Percentiles rank a stretch among this genome's conserved stretches.
Evolutionary conservation across 2,329 filamentous ascomycete genomes (phyloP).

Genomic region (Fusarium sacchari): DNA sequence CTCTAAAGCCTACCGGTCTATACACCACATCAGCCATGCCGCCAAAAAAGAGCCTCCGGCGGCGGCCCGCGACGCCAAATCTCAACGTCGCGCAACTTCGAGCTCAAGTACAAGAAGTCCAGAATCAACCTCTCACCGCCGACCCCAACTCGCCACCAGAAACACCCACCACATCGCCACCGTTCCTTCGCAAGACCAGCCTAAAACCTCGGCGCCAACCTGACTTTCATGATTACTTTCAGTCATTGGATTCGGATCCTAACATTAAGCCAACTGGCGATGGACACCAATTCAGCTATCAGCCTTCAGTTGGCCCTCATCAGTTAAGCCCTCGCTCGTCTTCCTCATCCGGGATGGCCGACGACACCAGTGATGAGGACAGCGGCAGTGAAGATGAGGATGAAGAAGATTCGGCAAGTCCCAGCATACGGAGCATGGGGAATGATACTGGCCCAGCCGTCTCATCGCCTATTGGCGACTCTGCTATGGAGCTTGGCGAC

Average conservation of each 20-base stretch:
- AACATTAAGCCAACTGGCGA: conserved; percentile 56
- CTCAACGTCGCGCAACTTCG: conserved; percentile 47
- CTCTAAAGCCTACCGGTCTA: conserved; percentile 4
- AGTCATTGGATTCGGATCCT: conserved; percentile 48
- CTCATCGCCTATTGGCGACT: conserved; percentile 22
- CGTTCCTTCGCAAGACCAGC: conserved; percentile 48
- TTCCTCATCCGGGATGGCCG: conserved; percentile 43
- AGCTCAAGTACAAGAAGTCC: conserved; percentile 22
- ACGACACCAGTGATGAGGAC: conserved; percentile 38
- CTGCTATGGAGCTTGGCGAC: conserved; percentile 22
- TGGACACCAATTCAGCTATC: conserved; percentile 57
- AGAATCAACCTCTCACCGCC: conserved; percentile 46
- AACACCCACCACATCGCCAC: conserved; percentile 55
- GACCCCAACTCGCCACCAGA: conserved; percentile 60
- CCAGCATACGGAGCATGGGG: conserved; percentile 42
- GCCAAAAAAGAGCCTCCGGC: conserved; percentile 47
- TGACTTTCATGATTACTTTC: conserved; percentile 46
- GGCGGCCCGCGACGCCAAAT: conserved; percentile 55
- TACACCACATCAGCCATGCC: conserved; percentile 41
- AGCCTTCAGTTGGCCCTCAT: conserved; percentile 47
- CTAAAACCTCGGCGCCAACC: conserved; percentile 47
- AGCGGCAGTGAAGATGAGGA: conserved; percentile 39
- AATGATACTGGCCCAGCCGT: conserved; percentile 32
- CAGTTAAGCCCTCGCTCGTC: conserved; percentile 52
- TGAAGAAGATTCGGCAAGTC: conserved; percentile 37